phyloP scores from a whole-genome alignment of 2,329 filamentous ascomycete species.

The Tolypocladium paradoxum region DNA sequence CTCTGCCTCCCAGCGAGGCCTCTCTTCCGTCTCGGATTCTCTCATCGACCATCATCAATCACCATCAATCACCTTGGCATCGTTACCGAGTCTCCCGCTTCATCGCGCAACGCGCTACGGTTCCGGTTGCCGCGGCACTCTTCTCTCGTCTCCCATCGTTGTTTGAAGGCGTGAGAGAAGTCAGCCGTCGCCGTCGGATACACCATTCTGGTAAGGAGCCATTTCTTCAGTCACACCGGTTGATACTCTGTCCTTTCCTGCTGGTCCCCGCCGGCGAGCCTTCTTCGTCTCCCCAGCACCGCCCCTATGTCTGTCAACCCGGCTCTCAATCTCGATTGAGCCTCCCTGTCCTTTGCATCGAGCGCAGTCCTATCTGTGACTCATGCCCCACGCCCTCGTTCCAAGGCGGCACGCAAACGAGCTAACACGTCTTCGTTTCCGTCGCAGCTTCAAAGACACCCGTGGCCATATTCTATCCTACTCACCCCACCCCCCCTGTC shows the following conservation, averaged over 20 bases:
- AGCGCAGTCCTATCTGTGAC: background rate
- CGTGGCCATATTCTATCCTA: background rate
- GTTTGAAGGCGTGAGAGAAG: background rate
- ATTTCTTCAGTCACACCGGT: background rate
- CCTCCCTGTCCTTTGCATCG: background rate
- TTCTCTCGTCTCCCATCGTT: background rate
- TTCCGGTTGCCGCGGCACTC: background rate
- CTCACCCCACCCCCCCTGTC: slow-evolving; percentile 13
- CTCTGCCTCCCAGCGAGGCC: background rate
- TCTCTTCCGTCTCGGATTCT: background rate
- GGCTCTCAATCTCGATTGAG: slow-evolving; percentile 1
- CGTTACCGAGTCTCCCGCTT: background rate
- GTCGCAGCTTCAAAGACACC: background rate
- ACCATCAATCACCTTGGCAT: background rate
- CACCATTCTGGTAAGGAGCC: background rate
- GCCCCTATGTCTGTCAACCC: background rate
- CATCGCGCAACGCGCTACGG: background rate
- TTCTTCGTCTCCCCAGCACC: background rate
- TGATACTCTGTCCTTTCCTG: background rate
- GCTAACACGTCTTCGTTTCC: background rate
- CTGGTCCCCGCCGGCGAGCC: background rate
- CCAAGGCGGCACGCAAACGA: background rate
- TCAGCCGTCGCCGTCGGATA: background rate
- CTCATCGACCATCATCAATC: background rate
- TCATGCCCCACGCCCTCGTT: background rate